phyloP scores from a whole-genome alignment of 441 rosid species.

The Capsella rubella region DNA sequence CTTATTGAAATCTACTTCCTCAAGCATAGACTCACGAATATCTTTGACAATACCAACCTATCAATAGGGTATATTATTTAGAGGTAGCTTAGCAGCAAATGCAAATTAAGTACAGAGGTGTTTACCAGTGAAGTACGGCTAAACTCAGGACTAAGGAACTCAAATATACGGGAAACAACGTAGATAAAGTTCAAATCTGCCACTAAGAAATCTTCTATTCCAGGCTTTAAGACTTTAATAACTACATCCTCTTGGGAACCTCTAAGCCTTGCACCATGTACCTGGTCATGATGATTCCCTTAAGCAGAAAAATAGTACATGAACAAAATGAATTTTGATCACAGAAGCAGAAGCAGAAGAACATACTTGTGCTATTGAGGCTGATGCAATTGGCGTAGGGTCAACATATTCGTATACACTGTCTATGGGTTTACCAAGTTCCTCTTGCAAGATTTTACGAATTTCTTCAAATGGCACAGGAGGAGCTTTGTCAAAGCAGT shows the following conservation, averaged over 20 bases:
- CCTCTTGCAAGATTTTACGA: constrained; percentile 79
- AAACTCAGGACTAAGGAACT: constrained; percentile 90
- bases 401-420: constrained; percentile 86
- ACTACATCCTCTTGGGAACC: constrained; percentile 94
- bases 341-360: constrained; percentile 16
- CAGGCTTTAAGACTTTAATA: constrained; percentile 95
- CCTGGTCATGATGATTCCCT: constrained; percentile 55
- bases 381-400: constrained; percentile 93
- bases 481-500: constrained; percentile 94
- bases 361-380: constrained; percentile 93
- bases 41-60: constrained; percentile 94
- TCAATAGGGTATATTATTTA: constrained; percentile 33
- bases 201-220: constrained; percentile 87
- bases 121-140: constrained; percentile 91
- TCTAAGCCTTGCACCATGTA: constrained; percentile 91
- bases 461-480: constrained; percentile 78
- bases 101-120: constrained; percentile 1
- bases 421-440: constrained; percentile 88
- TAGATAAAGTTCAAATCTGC: constrained; percentile 95
- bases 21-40: constrained; percentile 96
- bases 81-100: constrained; percentile 23
- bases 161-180: constrained; percentile 88
- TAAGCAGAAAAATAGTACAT: constrained; percentile 31
- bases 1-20: constrained; percentile 95
- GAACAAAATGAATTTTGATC: constrained; percentile 14